phyloP scores from a whole-genome alignment of 2,329 filamentous ascomycete genomes.

The Sporothrix pallida region DNA sequence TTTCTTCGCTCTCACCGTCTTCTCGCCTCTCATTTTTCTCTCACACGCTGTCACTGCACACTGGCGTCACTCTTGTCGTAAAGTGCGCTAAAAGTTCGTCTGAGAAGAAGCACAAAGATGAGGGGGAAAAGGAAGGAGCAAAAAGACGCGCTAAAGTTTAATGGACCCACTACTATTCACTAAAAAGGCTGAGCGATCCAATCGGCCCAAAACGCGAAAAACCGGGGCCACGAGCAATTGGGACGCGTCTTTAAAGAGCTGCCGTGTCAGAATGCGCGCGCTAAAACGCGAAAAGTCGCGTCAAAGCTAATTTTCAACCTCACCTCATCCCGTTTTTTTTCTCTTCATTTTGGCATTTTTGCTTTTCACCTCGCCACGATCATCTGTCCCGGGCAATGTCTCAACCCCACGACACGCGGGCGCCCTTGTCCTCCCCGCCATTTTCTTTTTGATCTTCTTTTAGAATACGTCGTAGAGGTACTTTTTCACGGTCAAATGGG shows the following conservation, averaged over 20 bases:
- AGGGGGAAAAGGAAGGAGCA: not conserved
- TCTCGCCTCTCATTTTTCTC: not conserved
- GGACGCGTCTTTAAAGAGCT: conserved; percentile 21
- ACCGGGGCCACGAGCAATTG: not conserved
- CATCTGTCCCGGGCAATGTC: not conserved
- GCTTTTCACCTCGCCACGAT: not conserved
- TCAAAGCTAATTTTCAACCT: conserved; percentile 17
- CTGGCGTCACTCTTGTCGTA: not conserved
- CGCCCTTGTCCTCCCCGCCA: not conserved
- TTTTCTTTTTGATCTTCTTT: conserved; percentile 18
- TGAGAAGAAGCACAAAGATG: not conserved
- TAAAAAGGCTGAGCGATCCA: not conserved
- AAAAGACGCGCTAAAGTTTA: not conserved
- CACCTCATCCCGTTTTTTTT: not conserved
- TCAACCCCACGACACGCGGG: conserved; percentile 22
- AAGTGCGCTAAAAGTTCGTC: conserved; percentile 1
- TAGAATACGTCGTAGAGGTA: not conserved
- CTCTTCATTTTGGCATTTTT: not conserved
- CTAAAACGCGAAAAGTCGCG: conserved; percentile 33
- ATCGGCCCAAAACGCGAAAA: conserved; percentile 9
- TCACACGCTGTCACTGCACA: not conserved
- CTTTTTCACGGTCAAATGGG: not conserved
- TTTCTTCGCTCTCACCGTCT: not conserved
- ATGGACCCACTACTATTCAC: not conserved
- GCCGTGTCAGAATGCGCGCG: not conserved